Base-by-base conservation (phyloP, 495 filamentous ascomycete genomes). In the Penicillium cinerascens region DNA sequence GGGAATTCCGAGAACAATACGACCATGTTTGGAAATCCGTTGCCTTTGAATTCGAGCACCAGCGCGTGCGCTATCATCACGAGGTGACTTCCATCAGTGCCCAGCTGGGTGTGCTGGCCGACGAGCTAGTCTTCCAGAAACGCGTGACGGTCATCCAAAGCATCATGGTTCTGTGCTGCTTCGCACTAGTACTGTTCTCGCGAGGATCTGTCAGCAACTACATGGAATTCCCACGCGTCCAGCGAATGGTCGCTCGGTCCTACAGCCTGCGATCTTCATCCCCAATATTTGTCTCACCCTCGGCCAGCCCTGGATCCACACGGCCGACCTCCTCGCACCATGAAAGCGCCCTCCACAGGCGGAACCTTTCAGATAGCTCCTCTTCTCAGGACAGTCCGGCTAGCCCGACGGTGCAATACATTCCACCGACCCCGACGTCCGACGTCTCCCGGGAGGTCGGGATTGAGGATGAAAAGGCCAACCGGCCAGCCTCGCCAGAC, bases 11-110 rank as follows among this genome's bases (percentile, higher is more conserved):
- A 54, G 79, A 83, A 40, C 88, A 95, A 59, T 97, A 98, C 70
- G 95, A 98, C 60, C 89, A 96, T 59, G 86, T 97, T 20, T 96
- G 93, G 91, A 92, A 95, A 63, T 88, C 84, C 17, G 96, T 95
- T 27, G 87, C 96, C 15, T 83, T 96, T 52, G 92, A 93, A 38
- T 87, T 97, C 29, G 90, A 95, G 66, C 83, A 82, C 23, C 91
- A 96, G 64, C 83, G 89, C 23, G 82, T 91, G 53, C 86, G 89
- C 59, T 86, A 86, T 22, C 79, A 88, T 59, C 78, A 82, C 33
- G 93, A 98, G 65, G 83, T 95, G 42, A 74, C 87, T 40, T 89
- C 90, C 15, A 74, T 97, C n/a, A 87, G 80, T 55, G 66, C 81
- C n/a, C 85, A 92, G 29, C 80, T 98, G 40, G 87, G 83, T 51